Percentiles rank a stretch among this genome's conserved stretches.
phyloP scores from a whole-genome alignment of 1,284 basidiomycete genomes.

The Coniophora puteana region DNA sequence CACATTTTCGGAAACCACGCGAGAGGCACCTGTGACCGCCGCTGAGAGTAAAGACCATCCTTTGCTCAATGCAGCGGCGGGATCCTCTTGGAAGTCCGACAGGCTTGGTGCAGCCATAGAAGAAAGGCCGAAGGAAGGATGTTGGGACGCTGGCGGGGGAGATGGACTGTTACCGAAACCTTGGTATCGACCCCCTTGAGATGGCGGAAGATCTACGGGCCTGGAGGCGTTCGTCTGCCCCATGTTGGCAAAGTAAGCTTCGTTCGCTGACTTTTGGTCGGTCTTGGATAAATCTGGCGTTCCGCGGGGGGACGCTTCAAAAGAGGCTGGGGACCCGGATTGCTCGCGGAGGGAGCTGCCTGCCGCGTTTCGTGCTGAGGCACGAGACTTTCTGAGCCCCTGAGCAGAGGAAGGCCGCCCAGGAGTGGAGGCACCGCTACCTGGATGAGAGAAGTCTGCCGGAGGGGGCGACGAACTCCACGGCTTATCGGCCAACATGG shows the following conservation, averaged over 20 bases:
- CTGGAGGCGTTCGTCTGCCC: slow-evolving; percentile 71
- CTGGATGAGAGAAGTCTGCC: slow-evolving; percentile 31
- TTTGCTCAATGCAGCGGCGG: slow-evolving; percentile 72
- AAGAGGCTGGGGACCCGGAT: slow-evolving; percentile 53
- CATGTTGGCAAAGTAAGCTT: slow-evolving; percentile 69
- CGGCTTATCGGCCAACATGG: slow-evolving; percentile 60
- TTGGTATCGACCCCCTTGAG: slow-evolving; percentile 81
- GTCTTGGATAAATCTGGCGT: slow-evolving; percentile 34
- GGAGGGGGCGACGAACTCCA: slow-evolving; percentile 73
- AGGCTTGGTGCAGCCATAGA: slow-evolving; percentile 70
- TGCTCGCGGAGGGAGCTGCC: slow-evolving; percentile 44
- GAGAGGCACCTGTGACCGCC: slow-evolving; percentile 68
- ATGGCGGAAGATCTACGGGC: slow-evolving; percentile 71
- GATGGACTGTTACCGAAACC: slow-evolving; percentile 79
- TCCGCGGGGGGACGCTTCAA: slow-evolving; percentile 42
- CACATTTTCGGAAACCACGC: slow-evolving; percentile 72
- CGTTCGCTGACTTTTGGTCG: slow-evolving; percentile 72
- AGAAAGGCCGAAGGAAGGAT: slow-evolving; percentile 62
- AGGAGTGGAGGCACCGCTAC: slow-evolving; percentile 36
- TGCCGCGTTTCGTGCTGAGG: slow-evolving; percentile 48
- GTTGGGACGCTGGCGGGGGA: slow-evolving; percentile 42
- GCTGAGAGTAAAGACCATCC: slow-evolving; percentile 84
- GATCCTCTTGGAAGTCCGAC: slow-evolving; percentile 76
- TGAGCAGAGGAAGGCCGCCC: slow-evolving; percentile 62
- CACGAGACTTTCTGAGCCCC: slow-evolving; percentile 73